Conservation (phyloP, 371 early-diverging fungal genomes). For the Mucor racemosus region DNA sequence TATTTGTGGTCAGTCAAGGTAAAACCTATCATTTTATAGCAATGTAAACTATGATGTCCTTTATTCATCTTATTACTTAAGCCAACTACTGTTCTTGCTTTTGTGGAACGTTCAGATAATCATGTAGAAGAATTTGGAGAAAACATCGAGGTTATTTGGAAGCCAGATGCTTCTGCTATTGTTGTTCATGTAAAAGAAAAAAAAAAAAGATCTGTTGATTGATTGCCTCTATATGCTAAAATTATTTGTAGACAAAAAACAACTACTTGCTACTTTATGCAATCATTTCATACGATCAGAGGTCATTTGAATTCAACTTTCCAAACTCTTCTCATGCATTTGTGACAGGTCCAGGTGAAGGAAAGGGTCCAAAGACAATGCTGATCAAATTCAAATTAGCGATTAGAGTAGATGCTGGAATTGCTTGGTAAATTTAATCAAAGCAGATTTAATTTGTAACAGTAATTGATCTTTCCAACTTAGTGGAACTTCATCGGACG, state of each 20-base stretch:
- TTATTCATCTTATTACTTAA: slow-evolving; percentile 7
- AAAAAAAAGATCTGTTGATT: not conserved
- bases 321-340: slow-evolving; percentile 45
- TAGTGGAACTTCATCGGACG: slow-evolving; percentile 50
- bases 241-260: slow-evolving; percentile 37
- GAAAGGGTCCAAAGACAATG: slow-evolving; percentile 47
- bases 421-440: slow-evolving; percentile 40
- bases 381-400: slow-evolving; percentile 51
- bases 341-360: slow-evolving; percentile 56
- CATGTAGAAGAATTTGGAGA: slow-evolving; percentile 56
- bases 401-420: slow-evolving; percentile 55
- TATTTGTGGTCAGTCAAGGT: slow-evolving; percentile 60
- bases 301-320: slow-evolving; percentile 50
- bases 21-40: not conserved
- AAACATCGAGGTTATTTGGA: slow-evolving; percentile 49
- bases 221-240: not conserved
- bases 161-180: slow-evolving; percentile 48
- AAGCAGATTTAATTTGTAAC: no score
- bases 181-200: slow-evolving; percentile 52
- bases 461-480: not conserved
- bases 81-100: slow-evolving; percentile 51
- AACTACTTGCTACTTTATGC: slow-evolving; percentile 52
- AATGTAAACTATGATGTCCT: not conserved
- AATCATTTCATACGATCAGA: slow-evolving; percentile 48
- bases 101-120: slow-evolving; percentile 52